Conservation (phyloP, 768 basidiomycete species). For the Amyloporia xantha region DNA sequence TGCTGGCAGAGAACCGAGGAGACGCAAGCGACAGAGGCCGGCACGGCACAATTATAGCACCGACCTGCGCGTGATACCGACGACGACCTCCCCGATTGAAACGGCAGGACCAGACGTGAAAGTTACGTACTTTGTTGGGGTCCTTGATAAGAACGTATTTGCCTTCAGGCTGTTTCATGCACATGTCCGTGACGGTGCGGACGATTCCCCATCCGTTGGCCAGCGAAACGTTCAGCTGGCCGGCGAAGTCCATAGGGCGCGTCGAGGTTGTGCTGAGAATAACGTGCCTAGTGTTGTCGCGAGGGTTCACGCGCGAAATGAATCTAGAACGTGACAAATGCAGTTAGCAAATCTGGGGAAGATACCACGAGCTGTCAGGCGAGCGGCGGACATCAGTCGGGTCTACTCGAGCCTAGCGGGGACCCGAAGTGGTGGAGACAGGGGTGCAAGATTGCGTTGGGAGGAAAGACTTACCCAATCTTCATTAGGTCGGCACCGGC, state of each 20-base stretch:
- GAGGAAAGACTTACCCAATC: slow-evolving; percentile 66
- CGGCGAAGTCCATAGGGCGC: slow-evolving; percentile 91
- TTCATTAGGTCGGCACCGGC: slow-evolving; percentile 97
- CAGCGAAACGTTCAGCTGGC: slow-evolving; percentile 90
- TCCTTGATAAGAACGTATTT: slow-evolving; percentile 97
- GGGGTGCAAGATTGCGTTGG: not conserved
- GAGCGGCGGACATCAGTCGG: not conserved
- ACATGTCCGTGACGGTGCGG: slow-evolving; percentile 87
- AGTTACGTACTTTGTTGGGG: slow-evolving; percentile 84
- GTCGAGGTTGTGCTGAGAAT: slow-evolving; percentile 92
- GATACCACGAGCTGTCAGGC: not conserved
- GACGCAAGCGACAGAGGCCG: too few relatives aligned
- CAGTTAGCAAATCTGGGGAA: slow-evolving; percentile 1
- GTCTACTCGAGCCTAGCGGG: not conserved
- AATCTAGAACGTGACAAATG: slow-evolving; percentile 47
- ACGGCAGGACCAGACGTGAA: too few relatives aligned
- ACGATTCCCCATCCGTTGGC: slow-evolving; percentile 99
- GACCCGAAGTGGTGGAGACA: not conserved
- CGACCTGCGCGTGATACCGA: too few relatives aligned
- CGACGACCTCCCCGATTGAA: too few relatives aligned
- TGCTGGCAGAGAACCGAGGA: too few relatives aligned
- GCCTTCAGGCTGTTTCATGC: slow-evolving; percentile 96
- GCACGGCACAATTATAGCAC: too few relatives aligned
- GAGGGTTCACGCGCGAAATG: slow-evolving; percentile 89
- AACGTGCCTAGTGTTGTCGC: slow-evolving; percentile 93